Evolutionary conservation across 176 grass and related monocot species (phyloP).

Genomic region (Poa annua): DNA sequence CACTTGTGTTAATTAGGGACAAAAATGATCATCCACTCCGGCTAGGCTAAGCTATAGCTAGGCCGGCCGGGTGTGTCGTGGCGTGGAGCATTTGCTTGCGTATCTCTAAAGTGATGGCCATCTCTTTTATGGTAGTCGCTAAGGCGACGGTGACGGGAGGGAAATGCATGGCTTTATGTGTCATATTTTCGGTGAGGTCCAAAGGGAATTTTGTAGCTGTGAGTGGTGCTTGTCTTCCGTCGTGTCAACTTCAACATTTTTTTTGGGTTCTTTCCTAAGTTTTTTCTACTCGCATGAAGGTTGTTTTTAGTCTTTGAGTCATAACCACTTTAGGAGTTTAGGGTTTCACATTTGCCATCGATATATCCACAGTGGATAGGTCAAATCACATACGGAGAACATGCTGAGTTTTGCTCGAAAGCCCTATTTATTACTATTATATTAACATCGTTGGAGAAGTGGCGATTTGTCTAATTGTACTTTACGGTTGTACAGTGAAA

Average conservation of each 20-base stretch:
- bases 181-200: background rate
- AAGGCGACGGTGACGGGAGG: background rate
- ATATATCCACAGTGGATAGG: background rate
- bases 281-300: conserved; percentile 3
- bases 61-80: background rate
- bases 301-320: conserved; percentile 35
- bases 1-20: background rate
- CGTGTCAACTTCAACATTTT: background rate
- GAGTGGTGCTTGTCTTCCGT: background rate
- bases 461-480: too few relatives aligned
- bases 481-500: too few relatives aligned
- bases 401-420: background rate
- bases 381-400: background rate
- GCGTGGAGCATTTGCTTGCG: background rate
- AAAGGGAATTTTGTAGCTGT: too few relatives aligned
- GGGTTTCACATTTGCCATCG: conserved; percentile 19
- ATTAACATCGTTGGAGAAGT: too few relatives aligned
- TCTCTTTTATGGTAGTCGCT: background rate
- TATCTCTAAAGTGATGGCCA: background rate
- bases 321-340: background rate
- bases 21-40: conserved; percentile 25
- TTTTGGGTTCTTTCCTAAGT: background rate
- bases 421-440: too few relatives aligned
- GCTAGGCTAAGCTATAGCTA: background rate
- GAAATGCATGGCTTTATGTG: background rate